A percentile compares a stretch with the other conserved stretches of the same genome.
phyloP scores from a whole-genome alignment of 169 alveolate species.

The Cyclospora cayetanensis region DNA sequence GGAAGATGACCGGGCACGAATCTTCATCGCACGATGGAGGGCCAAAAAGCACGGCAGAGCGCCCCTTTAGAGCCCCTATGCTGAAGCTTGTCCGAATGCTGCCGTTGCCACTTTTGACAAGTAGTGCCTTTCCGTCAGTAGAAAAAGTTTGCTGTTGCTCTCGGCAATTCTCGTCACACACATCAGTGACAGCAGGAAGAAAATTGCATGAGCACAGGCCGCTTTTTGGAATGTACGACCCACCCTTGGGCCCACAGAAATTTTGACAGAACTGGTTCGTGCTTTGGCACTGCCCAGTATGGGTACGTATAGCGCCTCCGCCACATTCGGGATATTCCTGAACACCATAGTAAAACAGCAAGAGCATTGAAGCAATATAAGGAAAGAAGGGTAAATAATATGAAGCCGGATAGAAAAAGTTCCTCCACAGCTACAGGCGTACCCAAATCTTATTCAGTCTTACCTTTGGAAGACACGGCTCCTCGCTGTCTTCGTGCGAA shows the following conservation, averaged over 20 bases:
- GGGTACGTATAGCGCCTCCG: conserved; percentile 5
- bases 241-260: conserved; percentile 39
- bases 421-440: not conserved
- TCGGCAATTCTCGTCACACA: conserved; percentile 4
- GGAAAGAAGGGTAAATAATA: not conserved
- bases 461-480: conserved; percentile 35
- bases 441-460: too few relatives aligned
- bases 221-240: conserved; percentile 10
- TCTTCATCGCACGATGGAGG: not conserved
- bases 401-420: not conserved
- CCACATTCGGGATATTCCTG: conserved; percentile 42
- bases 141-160: not conserved
- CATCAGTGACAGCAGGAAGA: not conserved
- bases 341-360: not conserved
- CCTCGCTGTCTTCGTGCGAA: conserved; percentile 39
- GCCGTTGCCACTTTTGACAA: not conserved
- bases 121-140: not conserved
- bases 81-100: not conserved
- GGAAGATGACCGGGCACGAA: not conserved
- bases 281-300: conserved; percentile 12
- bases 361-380: not conserved
- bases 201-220: conserved; percentile 22
- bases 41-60: conserved; percentile 26
- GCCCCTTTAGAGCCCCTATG: not conserved
- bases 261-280: conserved; percentile 8